These are phyloP conservation scores for Plasmodium gaboni DNA, from an alignment of 169 alveolate species.

Conservation along the genomic window DNA sequence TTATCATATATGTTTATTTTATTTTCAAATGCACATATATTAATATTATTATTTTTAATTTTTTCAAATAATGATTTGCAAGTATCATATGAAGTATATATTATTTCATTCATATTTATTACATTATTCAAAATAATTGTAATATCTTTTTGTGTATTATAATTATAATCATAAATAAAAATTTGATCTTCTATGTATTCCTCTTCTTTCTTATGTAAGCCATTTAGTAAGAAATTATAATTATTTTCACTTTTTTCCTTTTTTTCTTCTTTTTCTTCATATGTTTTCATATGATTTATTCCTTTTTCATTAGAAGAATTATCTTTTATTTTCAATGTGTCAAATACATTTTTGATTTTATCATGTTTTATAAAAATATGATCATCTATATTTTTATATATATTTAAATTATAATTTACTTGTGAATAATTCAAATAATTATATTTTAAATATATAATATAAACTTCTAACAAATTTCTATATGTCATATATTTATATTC, in stretches of 20 bases:
- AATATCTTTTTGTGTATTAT: not conserved
- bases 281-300: not conserved
- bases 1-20: slow-evolving; percentile 26
- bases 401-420: not conserved
- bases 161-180: slow-evolving; percentile 19
- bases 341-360: not conserved
- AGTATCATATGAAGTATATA: not conserved
- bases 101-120: slow-evolving; percentile 10
- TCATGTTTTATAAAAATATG: slow-evolving; percentile 16
- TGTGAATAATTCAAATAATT: slow-evolving; percentile 65
- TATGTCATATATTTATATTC: slow-evolving; percentile 66
- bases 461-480: slow-evolving; percentile 63
- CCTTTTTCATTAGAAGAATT: not conserved
- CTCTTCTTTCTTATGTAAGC: no score
- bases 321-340: not conserved
- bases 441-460: slow-evolving; percentile 59
- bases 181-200: slow-evolving; percentile 3
- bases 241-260: slow-evolving; percentile 5
- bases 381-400: slow-evolving; percentile 12
- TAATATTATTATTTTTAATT: not conserved
- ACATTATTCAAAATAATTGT: not conserved
- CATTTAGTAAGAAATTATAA: not conserved
- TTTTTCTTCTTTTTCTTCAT: not conserved
- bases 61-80: not conserved
- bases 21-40: not conserved